A percentile compares a stretch with the other conserved stretches of the same genome.
Conservation (phyloP, 768 basidiomycete species). For the Strobilomyces dryophilus region DNA sequence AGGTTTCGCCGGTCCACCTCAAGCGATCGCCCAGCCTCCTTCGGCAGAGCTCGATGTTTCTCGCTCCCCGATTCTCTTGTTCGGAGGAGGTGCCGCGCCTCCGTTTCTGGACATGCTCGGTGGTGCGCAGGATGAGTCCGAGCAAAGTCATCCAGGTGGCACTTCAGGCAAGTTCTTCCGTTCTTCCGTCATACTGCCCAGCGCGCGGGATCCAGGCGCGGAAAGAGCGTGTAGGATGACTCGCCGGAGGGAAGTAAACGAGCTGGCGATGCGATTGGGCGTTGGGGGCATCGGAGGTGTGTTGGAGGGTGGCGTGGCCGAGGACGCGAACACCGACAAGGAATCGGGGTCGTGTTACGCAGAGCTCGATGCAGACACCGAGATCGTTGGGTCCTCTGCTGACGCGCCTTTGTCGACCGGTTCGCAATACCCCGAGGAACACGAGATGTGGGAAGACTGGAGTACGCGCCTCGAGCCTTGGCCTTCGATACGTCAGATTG, state of each 20-base stretch:
- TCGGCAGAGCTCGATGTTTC: slow-evolving; percentile 22
- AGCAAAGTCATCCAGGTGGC: slow-evolving; percentile 13
- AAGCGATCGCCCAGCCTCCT: slow-evolving; percentile 25
- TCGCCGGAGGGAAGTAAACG: slow-evolving; percentile 72
- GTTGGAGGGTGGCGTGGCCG: slow-evolving; percentile 34
- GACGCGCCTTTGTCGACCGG: slow-evolving; percentile 1
- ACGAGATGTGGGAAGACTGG: slow-evolving; percentile 60
- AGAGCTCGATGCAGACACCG: slow-evolving; percentile 18
- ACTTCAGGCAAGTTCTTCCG: slow-evolving; percentile 51
- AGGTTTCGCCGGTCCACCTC: slow-evolving; percentile 8
- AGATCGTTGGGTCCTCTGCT: slow-evolving; percentile 11
- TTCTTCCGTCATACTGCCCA: slow-evolving; percentile 65
- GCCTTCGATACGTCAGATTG: slow-evolving; percentile 65
- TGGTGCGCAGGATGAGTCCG: slow-evolving; percentile 14
- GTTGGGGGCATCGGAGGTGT: slow-evolving; percentile 70
- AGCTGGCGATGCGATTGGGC: slow-evolving; percentile 80
- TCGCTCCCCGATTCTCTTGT: slow-evolving; percentile 22
- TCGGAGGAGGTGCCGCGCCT: slow-evolving; percentile 20
- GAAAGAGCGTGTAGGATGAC: slow-evolving; percentile 58
- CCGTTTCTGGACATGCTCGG: slow-evolving; percentile 27
- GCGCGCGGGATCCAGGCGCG: slow-evolving; percentile 44
- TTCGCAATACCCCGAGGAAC: slow-evolving; percentile 17
- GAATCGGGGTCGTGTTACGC: slow-evolving; percentile 1
- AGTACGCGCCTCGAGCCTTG: slow-evolving; percentile 65
- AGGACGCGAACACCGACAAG: slow-evolving; percentile 4